These are phyloP conservation scores for Carex cristatella DNA, from an alignment of 176 grass and related monocot species.

Conservation along the genomic window DNA sequence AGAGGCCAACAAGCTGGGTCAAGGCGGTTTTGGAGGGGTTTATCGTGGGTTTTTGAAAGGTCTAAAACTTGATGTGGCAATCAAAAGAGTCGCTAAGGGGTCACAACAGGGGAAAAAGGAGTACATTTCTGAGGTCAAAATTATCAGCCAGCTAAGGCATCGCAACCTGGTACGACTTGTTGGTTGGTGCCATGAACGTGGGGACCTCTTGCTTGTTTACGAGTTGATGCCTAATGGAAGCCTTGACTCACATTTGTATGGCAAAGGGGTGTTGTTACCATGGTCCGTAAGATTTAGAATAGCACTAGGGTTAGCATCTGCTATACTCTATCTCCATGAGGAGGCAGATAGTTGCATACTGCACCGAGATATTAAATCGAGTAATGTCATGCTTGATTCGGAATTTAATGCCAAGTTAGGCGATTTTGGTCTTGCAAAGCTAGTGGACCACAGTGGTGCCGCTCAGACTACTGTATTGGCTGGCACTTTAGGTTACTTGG, in stretches of 20 bases:
- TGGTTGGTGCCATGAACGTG: slow-evolving; percentile 81
- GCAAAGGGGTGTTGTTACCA: slow-evolving; percentile 27
- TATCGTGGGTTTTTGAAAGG: slow-evolving; percentile 57
- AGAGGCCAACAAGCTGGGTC: slow-evolving; percentile 64
- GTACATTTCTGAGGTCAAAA: slow-evolving; percentile 69
- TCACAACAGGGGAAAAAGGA: slow-evolving; percentile 64
- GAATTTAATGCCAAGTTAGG: slow-evolving; percentile 68
- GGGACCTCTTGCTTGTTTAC: slow-evolving; percentile 76
- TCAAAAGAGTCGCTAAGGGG: slow-evolving; percentile 63
- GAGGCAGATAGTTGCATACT: slow-evolving; percentile 54
- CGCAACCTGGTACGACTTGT: slow-evolving; percentile 66
- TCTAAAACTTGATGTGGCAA: slow-evolving; percentile 48
- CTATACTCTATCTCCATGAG: slow-evolving; percentile 71
- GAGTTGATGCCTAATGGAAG: slow-evolving; percentile 83
- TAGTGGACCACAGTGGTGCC: slow-evolving; percentile 39
- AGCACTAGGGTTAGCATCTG: slow-evolving; percentile 57
- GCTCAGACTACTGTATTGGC: slow-evolving; percentile 53
- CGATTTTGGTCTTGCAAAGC: slow-evolving; percentile 72
- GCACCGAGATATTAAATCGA: slow-evolving; percentile 74
- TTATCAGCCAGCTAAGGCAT: slow-evolving; percentile 75
- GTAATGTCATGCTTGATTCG: slow-evolving; percentile 83
- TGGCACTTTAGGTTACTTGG: slow-evolving; percentile 68
- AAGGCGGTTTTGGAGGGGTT: slow-evolving; percentile 72
- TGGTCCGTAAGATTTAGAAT: slow-evolving; percentile 49
- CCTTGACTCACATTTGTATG: slow-evolving; percentile 63